phyloP scores from a whole-genome alignment of 1,284 basidiomycete species.

The Agroathelia rolfsii region DNA sequence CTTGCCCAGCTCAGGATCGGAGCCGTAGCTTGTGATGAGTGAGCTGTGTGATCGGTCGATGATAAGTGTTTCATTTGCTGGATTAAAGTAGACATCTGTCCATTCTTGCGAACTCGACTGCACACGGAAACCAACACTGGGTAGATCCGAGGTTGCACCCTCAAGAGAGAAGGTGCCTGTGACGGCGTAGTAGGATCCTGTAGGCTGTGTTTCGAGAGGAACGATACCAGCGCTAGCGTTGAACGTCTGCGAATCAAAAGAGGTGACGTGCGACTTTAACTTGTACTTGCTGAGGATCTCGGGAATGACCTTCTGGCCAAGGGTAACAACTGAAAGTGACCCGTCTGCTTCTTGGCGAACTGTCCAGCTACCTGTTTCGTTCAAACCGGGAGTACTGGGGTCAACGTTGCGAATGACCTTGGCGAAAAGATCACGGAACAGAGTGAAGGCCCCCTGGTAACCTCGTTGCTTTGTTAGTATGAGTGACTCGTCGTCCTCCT shows the following conservation, averaged over 20 bases:
- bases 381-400: conserved; percentile 1
- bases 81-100: conserved; percentile 1
- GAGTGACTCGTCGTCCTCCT: conserved; percentile 1
- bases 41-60: not conserved
- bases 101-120: not conserved
- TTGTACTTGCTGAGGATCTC: conserved; percentile 1
- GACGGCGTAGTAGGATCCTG: too few species aligned
- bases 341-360: not conserved
- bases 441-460: conserved; percentile 2
- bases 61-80: not conserved
- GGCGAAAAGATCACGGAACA: conserved; percentile 2
- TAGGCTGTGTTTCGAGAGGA: not conserved
- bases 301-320: conserved; percentile 1
- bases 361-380: conserved; percentile 1
- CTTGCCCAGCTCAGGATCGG: not conserved
- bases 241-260: not conserved
- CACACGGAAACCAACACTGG: conserved; percentile 1
- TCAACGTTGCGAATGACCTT: conserved; percentile 3
- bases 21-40: not conserved
- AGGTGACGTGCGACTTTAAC: not conserved
- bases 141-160: not conserved
- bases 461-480: conserved; percentile 1
- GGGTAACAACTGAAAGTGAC: not conserved
- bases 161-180: too few species aligned
- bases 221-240: not conserved